phyloP scores from a whole-genome alignment of 176 grass and related monocot genomes.

The Dactylis glomerata region DNA sequence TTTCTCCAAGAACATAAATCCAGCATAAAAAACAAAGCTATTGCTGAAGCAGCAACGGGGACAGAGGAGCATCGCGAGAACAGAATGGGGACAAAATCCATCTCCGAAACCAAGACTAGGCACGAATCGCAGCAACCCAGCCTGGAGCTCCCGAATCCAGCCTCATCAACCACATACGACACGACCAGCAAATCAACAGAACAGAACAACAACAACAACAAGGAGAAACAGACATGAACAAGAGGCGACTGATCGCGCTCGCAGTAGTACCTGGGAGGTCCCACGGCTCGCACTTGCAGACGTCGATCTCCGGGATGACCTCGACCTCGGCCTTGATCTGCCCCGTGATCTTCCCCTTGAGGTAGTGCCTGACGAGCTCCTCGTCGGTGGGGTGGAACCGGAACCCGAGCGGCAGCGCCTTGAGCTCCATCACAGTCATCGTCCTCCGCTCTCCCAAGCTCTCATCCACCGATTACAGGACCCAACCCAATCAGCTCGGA shows the following conservation, averaged over 20 bases:
- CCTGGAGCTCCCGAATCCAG: not conserved
- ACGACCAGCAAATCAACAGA: not conserved
- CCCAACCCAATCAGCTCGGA: not conserved
- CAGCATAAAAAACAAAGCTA: not conserved
- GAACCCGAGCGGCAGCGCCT: conserved; percentile 84
- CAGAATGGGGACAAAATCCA: not conserved
- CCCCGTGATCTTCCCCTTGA: conserved; percentile 93
- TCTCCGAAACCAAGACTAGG: not conserved
- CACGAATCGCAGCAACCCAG: not conserved
- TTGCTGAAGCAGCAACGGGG: too few relatives aligned
- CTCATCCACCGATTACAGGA: not conserved
- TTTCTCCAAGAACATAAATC: not conserved
- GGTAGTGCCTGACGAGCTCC: conserved; percentile 89
- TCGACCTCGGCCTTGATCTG: conserved; percentile 60
- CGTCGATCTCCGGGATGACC: conserved; percentile 92
- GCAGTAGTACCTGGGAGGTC: conserved; percentile 66
- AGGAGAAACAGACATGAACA: not conserved
- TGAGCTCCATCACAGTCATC: conserved; percentile 65
- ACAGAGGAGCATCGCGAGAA: not conserved
- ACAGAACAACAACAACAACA: too few relatives aligned
- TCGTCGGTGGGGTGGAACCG: conserved; percentile 95
- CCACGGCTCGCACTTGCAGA: conserved; percentile 99
- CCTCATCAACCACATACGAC: not conserved
- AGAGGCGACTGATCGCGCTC: not conserved
- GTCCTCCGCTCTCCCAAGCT: not conserved